phyloP scores from a whole-genome alignment of 176 grass and related monocot species.

The Pontederia crassipes region DNA sequence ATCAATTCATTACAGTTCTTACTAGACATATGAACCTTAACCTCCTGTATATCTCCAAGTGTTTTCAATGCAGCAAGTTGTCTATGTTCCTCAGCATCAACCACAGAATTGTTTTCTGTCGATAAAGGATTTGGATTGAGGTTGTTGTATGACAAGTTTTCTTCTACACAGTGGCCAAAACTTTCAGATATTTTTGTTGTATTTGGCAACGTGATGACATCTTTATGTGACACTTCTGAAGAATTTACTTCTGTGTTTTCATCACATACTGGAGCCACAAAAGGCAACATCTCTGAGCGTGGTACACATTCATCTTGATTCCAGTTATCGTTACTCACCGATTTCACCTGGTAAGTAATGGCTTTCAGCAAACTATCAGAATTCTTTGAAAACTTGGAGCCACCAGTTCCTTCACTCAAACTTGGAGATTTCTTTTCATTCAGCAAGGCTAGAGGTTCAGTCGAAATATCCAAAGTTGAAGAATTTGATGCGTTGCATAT shows the following conservation, averaged over 20 bases:
- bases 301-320: slow-evolving; percentile 8
- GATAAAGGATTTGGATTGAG: slow-evolving; percentile 10
- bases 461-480: slow-evolving; percentile 11
- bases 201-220: neutral
- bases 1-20: slow-evolving; percentile 4
- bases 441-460: slow-evolving; percentile 9
- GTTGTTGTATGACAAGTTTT: slow-evolving; percentile 1
- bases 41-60: slow-evolving; percentile 15
- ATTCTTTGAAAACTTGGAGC: slow-evolving; percentile 24
- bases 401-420: slow-evolving; percentile 15
- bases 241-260: neutral
- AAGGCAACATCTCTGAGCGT: slow-evolving; percentile 31
- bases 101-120: slow-evolving; percentile 18
- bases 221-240: neutral
- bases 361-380: slow-evolving; percentile 69
- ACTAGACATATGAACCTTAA: too few species aligned
- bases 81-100: slow-evolving; percentile 31
- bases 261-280: slow-evolving; percentile 17
- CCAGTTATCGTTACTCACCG: slow-evolving; percentile 32
- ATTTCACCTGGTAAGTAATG: slow-evolving; percentile 70
- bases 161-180: neutral
- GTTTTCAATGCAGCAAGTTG: slow-evolving; percentile 23
- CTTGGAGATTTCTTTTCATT: neutral
- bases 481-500: slow-evolving; percentile 23
- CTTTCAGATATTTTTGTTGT: neutral